These are phyloP conservation scores for Cutaneotrichosporon curvatum DNA, from an alignment of 1,284 basidiomycete species.

Conservation along the genomic window DNA sequence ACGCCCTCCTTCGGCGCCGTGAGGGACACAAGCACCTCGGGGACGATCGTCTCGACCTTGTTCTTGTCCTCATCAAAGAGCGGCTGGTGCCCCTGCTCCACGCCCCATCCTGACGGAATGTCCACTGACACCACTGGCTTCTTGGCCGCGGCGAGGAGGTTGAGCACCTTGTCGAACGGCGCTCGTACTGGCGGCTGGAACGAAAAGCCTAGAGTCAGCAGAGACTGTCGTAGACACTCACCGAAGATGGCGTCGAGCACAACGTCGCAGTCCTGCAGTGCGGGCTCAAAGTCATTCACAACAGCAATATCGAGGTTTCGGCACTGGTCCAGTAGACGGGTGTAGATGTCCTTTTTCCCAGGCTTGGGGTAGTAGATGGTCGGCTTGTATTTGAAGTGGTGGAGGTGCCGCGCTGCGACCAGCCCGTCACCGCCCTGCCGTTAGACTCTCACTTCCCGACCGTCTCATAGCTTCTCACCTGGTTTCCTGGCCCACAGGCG, in stretches of 20 bases:
- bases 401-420: constrained; percentile 88
- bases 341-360: constrained; percentile 69
- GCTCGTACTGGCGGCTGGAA: constrained; percentile 81
- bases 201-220: constrained; percentile 62
- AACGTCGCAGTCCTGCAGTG: constrained; percentile 64
- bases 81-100: constrained; percentile 47
- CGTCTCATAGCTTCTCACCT: constrained; percentile 44
- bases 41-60: constrained; percentile 51
- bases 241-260: constrained; percentile 92
- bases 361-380: constrained; percentile 90
- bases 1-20: constrained; percentile 92
- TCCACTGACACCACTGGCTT: constrained; percentile 85
- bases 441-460: not conserved
- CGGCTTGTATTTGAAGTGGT: constrained; percentile 79
- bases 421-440: constrained; percentile 83
- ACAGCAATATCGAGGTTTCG: constrained; percentile 74
- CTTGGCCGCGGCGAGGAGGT: constrained; percentile 57
- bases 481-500: constrained; percentile 93
- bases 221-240: constrained; percentile 28
- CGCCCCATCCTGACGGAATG: constrained; percentile 94
- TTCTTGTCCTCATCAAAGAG: constrained; percentile 45
- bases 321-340: constrained; percentile 79
- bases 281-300: constrained; percentile 52
- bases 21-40: constrained; percentile 77
- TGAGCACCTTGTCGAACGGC: constrained; percentile 74